phyloP scores from a whole-genome alignment of 1,284 basidiomycete species.

The Schizophyllum commune region DNA sequence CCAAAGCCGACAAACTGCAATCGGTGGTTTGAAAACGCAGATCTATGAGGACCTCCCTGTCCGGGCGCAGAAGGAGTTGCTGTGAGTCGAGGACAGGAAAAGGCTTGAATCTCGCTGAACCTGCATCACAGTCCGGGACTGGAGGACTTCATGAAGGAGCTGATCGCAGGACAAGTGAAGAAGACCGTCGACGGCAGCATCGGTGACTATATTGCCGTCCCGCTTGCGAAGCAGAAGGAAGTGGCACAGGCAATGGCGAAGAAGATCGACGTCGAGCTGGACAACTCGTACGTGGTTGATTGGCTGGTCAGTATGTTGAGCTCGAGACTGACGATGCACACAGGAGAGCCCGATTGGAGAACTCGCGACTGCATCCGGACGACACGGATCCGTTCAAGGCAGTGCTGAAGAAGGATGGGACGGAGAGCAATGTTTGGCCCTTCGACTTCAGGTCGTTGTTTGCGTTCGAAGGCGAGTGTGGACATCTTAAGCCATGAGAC shows the following conservation, averaged over 20 bases:
- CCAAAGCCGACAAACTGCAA: neutral
- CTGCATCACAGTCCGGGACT: too few relatives aligned
- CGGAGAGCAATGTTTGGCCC: constrained; percentile 39
- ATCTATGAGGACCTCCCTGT: neutral
- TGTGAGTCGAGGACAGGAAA: constrained; percentile 20
- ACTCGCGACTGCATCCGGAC: constrained; percentile 34
- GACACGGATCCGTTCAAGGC: constrained; percentile 34
- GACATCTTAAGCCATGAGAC: neutral
- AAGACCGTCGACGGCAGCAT: constrained; percentile 38
- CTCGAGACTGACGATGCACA: neutral
- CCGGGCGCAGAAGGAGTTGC: neutral
- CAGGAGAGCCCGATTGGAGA: constrained; percentile 43
- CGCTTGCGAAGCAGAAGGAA: constrained; percentile 32
- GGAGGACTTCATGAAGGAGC: constrained; percentile 25
- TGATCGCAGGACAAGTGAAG: constrained; percentile 28
- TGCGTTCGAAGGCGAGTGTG: constrained; percentile 36
- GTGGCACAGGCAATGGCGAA: constrained; percentile 7
- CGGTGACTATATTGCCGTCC: constrained; percentile 33
- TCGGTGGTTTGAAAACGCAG: neutral
- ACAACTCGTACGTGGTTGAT: neutral
- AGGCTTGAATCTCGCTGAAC: too few relatives aligned
- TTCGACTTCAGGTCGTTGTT: constrained; percentile 40
- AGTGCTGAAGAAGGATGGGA: constrained; percentile 41
- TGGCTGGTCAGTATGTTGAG: too few relatives aligned
- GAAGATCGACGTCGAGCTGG: neutral